Evolutionary conservation across 2,329 filamentous ascomycete species (phyloP).

Genomic region (Fusarium pininemorale): DNA sequence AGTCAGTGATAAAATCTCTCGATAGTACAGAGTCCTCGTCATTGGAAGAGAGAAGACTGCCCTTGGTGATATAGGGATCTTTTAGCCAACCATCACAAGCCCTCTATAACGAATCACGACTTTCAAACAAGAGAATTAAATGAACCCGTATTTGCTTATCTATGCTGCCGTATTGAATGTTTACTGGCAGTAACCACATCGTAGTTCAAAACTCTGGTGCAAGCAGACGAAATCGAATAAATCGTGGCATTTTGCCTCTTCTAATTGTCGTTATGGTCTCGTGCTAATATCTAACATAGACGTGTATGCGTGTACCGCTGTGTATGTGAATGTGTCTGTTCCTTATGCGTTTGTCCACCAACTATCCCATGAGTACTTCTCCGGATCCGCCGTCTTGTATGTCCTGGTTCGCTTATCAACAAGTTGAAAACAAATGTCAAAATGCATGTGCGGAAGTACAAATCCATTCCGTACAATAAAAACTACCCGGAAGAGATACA

Average conservation of each 20-base stretch:
- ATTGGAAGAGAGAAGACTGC: background rate
- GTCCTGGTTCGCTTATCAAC: slow-evolving; percentile 2
- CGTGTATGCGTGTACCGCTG: background rate
- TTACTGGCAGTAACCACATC: background rate
- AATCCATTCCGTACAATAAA: background rate
- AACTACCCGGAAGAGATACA: background rate
- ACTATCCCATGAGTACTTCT: background rate
- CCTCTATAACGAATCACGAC: background rate
- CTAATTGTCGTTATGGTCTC: slow-evolving; percentile 8
- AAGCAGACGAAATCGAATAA: background rate
- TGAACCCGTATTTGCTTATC: background rate
- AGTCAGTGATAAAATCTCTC: slow-evolving; percentile 23
- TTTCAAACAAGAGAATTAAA: background rate
- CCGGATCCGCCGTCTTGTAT: slow-evolving; percentile 2
- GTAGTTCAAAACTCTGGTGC: background rate
- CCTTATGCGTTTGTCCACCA: background rate
- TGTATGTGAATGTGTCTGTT: slow-evolving; percentile 7
- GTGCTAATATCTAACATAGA: slow-evolving; percentile 13
- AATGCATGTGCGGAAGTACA: background rate
- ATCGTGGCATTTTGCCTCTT: slow-evolving; percentile 1
- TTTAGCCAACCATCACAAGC: background rate
- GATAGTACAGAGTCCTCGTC: slow-evolving; percentile 8
- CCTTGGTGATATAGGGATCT: background rate
- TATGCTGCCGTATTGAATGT: background rate
- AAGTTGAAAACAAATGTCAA: slow-evolving; percentile 1